Base-by-base conservation (phyloP, 148 eudicot genomes). In the Pouteria glomerata region DNA sequence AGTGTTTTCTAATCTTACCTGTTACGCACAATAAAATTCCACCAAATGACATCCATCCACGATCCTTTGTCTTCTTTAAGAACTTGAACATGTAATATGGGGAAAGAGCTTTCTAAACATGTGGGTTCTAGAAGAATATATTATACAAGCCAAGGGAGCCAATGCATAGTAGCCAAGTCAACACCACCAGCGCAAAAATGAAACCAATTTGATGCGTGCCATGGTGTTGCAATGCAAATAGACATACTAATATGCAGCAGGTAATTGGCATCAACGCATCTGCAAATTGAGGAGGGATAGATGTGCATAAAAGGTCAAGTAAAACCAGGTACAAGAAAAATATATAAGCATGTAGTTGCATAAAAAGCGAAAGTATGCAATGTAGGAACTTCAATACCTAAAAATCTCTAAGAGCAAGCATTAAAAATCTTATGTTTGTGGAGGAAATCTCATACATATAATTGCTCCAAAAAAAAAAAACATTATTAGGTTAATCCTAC, bases 31-130 rank as follows among this genome's bases (percentile, higher is more conserved):
- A 68, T 68, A 93, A 73, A 62, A 93, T 87, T 53, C 98, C 98
- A 68, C 98, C 98, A 67, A 93, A 71, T 52, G 98, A 93, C 98
- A 93, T 93, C 98, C 98, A 93, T 31, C 98, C 98, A 13, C 87
- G 57, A 64, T 84, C 84, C 70, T 85, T 72, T 7, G 98, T 90
- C 89, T 93, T 93, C 81, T 87, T 87, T 85, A 93, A 85, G 75
- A 93, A 93, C 85, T 81, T 88, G 77, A 84, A 82, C 98, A 93
- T 93, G 86, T 93, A 93, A 80, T 82, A 81, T 1, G 98, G 98
- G 26, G 96, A 88, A 68, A 93, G 84, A 19, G 98, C 98, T 80
- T 88, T 70, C 72, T 85, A 93, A 30, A 93, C 88, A 16, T 71
- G 84, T 4, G 83, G 98, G 74, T 93, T 90, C 98, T 96, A 93